Evolutionary conservation across 169 alveolate genomes (phyloP).

Genomic region (Babesia sp.): DNA sequence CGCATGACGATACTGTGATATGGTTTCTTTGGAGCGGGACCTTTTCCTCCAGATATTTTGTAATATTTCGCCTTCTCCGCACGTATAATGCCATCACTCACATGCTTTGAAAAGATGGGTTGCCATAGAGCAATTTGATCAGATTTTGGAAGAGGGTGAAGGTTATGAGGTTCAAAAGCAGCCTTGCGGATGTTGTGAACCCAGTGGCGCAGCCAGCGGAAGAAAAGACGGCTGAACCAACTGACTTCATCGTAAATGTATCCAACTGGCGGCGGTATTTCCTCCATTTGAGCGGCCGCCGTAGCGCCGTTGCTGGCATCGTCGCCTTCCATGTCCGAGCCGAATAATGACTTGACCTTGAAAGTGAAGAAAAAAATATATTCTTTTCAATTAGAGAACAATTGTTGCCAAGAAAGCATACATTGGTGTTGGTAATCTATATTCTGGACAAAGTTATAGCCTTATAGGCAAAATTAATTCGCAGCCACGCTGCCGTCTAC

Average conservation of each 20-base stretch:
- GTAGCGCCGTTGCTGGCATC: neutral
- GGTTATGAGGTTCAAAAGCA: neutral
- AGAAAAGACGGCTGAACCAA: neutral
- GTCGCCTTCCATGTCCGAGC: neutral
- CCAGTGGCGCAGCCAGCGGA: constrained; percentile 18
- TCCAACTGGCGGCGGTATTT: neutral
- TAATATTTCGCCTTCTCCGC: constrained; percentile 5
- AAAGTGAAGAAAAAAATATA: too few species aligned
- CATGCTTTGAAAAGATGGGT: constrained; percentile 38
- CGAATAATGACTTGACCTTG: neutral
- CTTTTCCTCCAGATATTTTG: neutral
- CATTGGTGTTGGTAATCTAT: neutral
- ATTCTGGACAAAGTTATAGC: neutral
- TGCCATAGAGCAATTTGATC: constrained; percentile 53
- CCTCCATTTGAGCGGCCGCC: neutral
- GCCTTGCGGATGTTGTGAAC: neutral
- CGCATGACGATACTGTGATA: constrained; percentile 14
- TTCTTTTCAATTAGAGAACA: neutral
- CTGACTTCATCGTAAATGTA: constrained; percentile 3
- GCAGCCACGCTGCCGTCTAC: too few species aligned
- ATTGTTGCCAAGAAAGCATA: neutral
- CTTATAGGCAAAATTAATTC: neutral
- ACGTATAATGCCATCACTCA: constrained; percentile 46
- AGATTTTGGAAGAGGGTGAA: constrained; percentile 31
- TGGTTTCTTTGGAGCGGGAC: neutral